Evolutionary conservation across 208 protist genomes (phyloP).

Genomic region (Trypanosoma avium): DNA sequence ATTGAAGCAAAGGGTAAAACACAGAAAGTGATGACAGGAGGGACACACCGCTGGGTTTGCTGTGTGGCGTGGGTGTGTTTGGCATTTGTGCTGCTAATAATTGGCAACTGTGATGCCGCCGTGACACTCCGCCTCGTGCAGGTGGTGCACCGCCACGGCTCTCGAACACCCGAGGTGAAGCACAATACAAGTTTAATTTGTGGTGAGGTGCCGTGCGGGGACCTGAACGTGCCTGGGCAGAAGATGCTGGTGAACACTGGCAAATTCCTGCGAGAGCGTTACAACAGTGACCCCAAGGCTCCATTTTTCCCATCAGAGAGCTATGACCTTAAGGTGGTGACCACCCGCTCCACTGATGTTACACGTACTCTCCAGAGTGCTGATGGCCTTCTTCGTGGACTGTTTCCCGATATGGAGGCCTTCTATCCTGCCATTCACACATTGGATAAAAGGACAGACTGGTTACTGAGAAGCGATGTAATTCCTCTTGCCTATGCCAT

Average conservation of each 20-base stretch:
- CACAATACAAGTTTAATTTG: conserved; percentile 48
- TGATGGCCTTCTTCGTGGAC: conserved; percentile 33
- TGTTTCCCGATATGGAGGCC: conserved; percentile 31
- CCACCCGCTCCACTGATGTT: conserved; percentile 43
- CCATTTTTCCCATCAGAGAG: conserved; percentile 29
- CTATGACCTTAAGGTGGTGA: conserved; percentile 37
- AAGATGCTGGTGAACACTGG: conserved; percentile 43
- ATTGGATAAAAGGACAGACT: conserved; percentile 12
- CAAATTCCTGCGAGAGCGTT: conserved; percentile 33
- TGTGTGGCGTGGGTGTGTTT: no score
- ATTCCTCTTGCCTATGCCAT: conserved; percentile 21
- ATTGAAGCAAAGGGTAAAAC: no score
- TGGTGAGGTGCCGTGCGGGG: conserved; percentile 35
- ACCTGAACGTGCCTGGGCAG: conserved; percentile 34
- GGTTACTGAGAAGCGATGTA: conserved; percentile 33
- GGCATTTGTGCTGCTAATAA: no score
- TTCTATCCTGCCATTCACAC: conserved; percentile 63
- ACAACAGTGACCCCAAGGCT: conserved; percentile 20
- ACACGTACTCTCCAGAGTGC: conserved; percentile 46
- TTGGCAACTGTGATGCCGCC: not conserved
- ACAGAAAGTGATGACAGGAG: no score
- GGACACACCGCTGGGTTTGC: no score
- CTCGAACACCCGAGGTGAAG: conserved; percentile 32
- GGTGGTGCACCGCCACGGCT: conserved; percentile 48
- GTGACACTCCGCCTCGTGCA: conserved; percentile 27